phyloP scores from a whole-genome alignment of 2,329 filamentous ascomycete genomes.

The Stagonosporopsis rhizophila region DNA sequence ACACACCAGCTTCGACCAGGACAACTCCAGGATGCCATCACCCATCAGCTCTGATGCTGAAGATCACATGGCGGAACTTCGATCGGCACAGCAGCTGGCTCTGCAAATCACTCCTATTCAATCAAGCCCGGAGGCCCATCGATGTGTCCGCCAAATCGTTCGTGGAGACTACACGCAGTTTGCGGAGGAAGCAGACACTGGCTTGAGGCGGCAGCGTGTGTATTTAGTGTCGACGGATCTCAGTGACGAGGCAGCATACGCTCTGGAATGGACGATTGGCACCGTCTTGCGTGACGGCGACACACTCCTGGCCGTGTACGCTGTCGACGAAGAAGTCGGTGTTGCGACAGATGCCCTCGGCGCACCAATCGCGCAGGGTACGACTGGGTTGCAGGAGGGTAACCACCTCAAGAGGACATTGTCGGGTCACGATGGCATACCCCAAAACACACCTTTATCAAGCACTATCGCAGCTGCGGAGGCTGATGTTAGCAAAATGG shows the following conservation, averaged over 20 bases:
- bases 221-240: conserved; percentile 96
- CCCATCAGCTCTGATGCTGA: conserved; percentile 85
- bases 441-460: conserved; percentile 43
- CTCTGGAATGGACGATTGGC: conserved; percentile 96
- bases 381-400: conserved; percentile 74
- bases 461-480: conserved; percentile 46
- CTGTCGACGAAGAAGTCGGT: conserved; percentile 81
- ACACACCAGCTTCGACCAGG: conserved; percentile 81
- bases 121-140: conserved; percentile 75
- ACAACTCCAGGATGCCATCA: conserved; percentile 64
- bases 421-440: conserved; percentile 50
- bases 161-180: conserved; percentile 84
- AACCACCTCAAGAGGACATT: conserved; percentile 74
- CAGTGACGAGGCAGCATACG: conserved; percentile 92
- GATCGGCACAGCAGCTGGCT: conserved; percentile 82
- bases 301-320: conserved; percentile 91
- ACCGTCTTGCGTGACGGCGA: conserved; percentile 94
- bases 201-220: conserved; percentile 79
- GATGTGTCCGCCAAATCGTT: conserved; percentile 87
- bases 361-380: conserved; percentile 73
- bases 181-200: conserved; percentile 78
- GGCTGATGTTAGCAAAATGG: conserved; percentile 51
- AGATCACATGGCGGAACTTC: conserved; percentile 82
- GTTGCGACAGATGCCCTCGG: conserved; percentile 60
- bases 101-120: conserved; percentile 82